Base-by-base conservation (phyloP, 2,329 filamentous ascomycete genomes). In the Colletotrichum eremochloae region DNA sequence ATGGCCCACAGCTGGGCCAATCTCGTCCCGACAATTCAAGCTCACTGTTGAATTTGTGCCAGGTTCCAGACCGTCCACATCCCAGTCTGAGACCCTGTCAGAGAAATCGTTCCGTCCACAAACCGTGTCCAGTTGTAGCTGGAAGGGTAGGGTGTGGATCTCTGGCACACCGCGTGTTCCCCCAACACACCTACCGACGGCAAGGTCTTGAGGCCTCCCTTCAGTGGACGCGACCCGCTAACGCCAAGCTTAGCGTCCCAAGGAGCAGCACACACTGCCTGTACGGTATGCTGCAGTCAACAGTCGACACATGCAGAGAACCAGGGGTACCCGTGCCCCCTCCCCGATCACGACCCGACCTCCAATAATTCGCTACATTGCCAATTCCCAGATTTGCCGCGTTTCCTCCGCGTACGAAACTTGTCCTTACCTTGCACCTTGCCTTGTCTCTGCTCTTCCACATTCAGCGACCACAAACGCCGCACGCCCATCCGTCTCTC, bases 21-120 rank as follows among this genome's bases (percentile, higher is more conserved):
- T 67, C 63, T 55, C n/a, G 52, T 52, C 20, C 50, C 50, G 24
- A 40, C 24, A 52, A 33, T 50, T n/a, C 52, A 63, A 42, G n/a
- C 24, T 56, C 53, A 56, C 33, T 52, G 61, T 5, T 31, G 61
- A 40, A 42, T 46, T 66, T 57, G 36, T 71, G 52, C 68, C 57
- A 71, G 68, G 64, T 69, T 63, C 65, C 64, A 71, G 68, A 71
- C 65, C 58, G 52, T 58, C 68, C 53, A 69, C 58, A 72, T 63
- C 69, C 69, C 65, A 42, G 15, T 65, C 62, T 44, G 31, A 33
- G 29, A 44, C 62, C 36, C 36, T 31, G 31, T 50, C 44, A 9
- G 52, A 56, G 53, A 31, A n/a, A 52, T 15, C 24, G 48, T 24
- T 29, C 48, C 11, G n/a, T 29, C 48, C 48, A 50, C 52, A 38